Evolutionary conservation across 1,284 basidiomycete species (phyloP).

Genomic region (Rhizoctonia solani): DNA sequence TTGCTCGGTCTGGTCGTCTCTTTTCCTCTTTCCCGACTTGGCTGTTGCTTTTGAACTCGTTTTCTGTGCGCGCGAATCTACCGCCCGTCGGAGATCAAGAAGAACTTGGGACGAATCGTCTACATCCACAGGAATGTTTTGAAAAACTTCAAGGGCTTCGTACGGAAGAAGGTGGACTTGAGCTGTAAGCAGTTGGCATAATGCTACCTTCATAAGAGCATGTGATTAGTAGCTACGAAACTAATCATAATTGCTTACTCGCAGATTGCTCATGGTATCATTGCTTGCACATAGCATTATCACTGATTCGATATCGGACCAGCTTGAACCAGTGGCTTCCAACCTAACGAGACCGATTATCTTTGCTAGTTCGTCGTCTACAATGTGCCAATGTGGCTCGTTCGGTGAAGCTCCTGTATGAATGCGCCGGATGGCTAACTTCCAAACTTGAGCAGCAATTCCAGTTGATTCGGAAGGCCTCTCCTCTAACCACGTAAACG

Average conservation of each 20-base stretch:
- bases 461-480: slow-evolving; percentile 7
- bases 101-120: slow-evolving; percentile 1
- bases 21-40: not conserved
- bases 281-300: slow-evolving; percentile 8
- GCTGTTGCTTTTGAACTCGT: not conserved
- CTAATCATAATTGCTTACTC: not conserved
- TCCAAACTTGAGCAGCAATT: slow-evolving; percentile 12
- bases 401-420: not conserved
- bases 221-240: slow-evolving; percentile 34
- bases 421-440: slow-evolving; percentile 22
- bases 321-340: slow-evolving; percentile 1
- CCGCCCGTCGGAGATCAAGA: slow-evolving; percentile 7
- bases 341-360: not conserved
- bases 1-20: not conserved
- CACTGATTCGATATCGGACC: not conserved
- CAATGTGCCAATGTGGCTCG: slow-evolving; percentile 20
- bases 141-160: slow-evolving; percentile 5
- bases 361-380: slow-evolving; percentile 28
- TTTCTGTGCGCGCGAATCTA: not conserved
- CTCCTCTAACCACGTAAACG: slow-evolving; percentile 2
- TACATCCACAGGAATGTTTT: slow-evolving; percentile 3
- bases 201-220: slow-evolving; percentile 45
- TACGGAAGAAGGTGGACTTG: slow-evolving; percentile 3
- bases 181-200: slow-evolving; percentile 51
- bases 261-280: not conserved